phyloP scores from a whole-genome alignment of 1,284 basidiomycete genomes.

The Leccinum laetum region DNA sequence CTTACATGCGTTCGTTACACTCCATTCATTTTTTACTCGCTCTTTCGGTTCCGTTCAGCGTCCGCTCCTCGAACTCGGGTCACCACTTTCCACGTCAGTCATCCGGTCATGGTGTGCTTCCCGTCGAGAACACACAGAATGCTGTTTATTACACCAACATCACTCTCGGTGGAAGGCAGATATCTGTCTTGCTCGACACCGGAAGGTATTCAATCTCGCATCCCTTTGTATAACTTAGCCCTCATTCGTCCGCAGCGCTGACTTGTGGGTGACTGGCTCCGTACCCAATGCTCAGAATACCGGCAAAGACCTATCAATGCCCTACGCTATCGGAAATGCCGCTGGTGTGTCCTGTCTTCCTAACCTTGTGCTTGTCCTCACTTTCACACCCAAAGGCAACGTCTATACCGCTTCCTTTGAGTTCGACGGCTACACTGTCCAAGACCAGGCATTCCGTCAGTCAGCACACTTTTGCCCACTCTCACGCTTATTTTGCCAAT shows the following conservation, averaged over 20 bases:
- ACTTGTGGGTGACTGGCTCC: slow-evolving; percentile 34
- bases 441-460: slow-evolving; percentile 71
- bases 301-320: slow-evolving; percentile 54
- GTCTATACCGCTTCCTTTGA: slow-evolving; percentile 55
- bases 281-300: slow-evolving; percentile 45
- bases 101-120: slow-evolving; percentile 27
- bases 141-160: slow-evolving; percentile 60
- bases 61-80: slow-evolving; percentile 27
- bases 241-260: slow-evolving; percentile 25
- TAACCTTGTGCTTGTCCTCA: slow-evolving; percentile 4
- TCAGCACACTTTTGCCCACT: slow-evolving; percentile 17
- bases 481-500: slow-evolving; percentile 4
- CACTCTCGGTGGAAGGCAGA: slow-evolving; percentile 48
- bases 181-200: slow-evolving; percentile 58
- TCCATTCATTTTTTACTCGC: slow-evolving; percentile 50
- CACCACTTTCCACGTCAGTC: slow-evolving; percentile 27
- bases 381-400: slow-evolving; percentile 44
- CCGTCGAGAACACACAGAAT: slow-evolving; percentile 60
- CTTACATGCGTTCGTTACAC: slow-evolving; percentile 44
- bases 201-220: slow-evolving; percentile 42
- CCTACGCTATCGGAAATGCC: slow-evolving; percentile 70
- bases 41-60: slow-evolving; percentile 48
- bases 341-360: slow-evolving; percentile 41
- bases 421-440: slow-evolving; percentile 57
- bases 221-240: background rate